A percentile compares a stretch with the other conserved stretches of the same genome.
These are phyloP conservation scores for Nitzschia putrida DNA, from an alignment of 108 stramenopile species.

Conservation along the genomic window DNA sequence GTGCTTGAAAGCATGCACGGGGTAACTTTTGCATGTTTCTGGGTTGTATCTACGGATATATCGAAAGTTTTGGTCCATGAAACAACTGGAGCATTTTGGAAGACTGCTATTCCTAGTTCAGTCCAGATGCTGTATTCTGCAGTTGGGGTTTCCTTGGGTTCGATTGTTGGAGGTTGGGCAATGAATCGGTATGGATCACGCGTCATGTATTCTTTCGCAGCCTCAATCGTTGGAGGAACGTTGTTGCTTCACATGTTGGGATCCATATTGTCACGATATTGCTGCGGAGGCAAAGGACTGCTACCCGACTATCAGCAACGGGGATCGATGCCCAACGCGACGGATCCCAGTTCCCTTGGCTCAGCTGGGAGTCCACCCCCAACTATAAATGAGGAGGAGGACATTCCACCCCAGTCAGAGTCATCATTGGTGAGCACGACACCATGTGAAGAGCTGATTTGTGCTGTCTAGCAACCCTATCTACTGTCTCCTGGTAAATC, in stretches of 20 bases:
- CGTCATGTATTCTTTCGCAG: slow-evolving; percentile 41
- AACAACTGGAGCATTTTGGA: slow-evolving; percentile 38
- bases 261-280: slow-evolving; percentile 22
- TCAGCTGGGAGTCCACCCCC: too few relatives aligned
- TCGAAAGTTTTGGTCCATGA: slow-evolving; percentile 37
- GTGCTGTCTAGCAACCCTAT: too few relatives aligned
- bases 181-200: slow-evolving; percentile 49
- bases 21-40: slow-evolving; percentile 42
- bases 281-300: slow-evolving; percentile 18
- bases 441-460: too few relatives aligned
- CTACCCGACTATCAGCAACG: slow-evolving; percentile 20
- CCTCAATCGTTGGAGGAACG: slow-evolving; percentile 25
- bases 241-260: slow-evolving; percentile 34
- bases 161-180: slow-evolving; percentile 49
- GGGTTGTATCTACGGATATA: slow-evolving; percentile 42
- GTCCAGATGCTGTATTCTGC: slow-evolving; percentile 49
- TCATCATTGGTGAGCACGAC: too few relatives aligned
- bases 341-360: too few relatives aligned
- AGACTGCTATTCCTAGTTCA: slow-evolving; percentile 41
- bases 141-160: slow-evolving; percentile 43
- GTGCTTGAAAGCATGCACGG: slow-evolving; percentile 44
- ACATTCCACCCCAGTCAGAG: too few relatives aligned
- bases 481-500: too few relatives aligned
- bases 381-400: too few relatives aligned
- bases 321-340: too few relatives aligned